Evolutionary conservation across 2,329 filamentous ascomycete species (phyloP).

Genomic region (Calycina marina): DNA sequence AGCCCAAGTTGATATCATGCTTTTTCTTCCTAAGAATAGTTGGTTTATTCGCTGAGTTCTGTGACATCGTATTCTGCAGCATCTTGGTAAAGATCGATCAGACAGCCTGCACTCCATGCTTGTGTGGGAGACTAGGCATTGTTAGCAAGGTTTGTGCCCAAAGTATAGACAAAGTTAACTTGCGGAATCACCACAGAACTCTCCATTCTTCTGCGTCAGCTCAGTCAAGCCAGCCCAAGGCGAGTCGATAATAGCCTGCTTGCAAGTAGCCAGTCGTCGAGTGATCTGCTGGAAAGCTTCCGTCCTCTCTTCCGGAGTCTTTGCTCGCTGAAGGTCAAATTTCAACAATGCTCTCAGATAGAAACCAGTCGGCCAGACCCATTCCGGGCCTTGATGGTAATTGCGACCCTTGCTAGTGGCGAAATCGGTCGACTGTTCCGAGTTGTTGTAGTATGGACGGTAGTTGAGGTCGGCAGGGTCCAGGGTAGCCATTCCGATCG

Average conservation of each 20-base stretch:
- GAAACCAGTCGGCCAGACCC: slow-evolving; percentile 95
- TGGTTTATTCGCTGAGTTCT: slow-evolving; percentile 4
- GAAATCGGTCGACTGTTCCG: slow-evolving; percentile 83
- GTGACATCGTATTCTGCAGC: slow-evolving; percentile 34
- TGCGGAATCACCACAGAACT: slow-evolving; percentile 76
- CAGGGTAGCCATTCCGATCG: slow-evolving; percentile 88
- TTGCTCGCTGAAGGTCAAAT: slow-evolving; percentile 68
- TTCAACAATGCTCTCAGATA: slow-evolving; percentile 84
- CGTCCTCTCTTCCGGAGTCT: slow-evolving; percentile 49
- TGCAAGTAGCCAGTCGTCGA: slow-evolving; percentile 65
- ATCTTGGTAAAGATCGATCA: slow-evolving; percentile 95
- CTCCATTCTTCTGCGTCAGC: slow-evolving; percentile 80
- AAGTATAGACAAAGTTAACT: slow-evolving; percentile 25
- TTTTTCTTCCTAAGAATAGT: background rate
- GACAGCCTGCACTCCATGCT: slow-evolving; percentile 86
- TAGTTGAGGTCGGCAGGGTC: slow-evolving; percentile 90
- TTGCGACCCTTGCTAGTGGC: slow-evolving; percentile 87
- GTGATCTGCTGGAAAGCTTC: slow-evolving; percentile 96
- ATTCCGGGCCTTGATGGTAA: slow-evolving; percentile 96
- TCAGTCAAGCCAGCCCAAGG: slow-evolving; percentile 87
- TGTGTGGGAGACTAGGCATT: slow-evolving; percentile 70
- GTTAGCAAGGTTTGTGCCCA: slow-evolving; percentile 9
- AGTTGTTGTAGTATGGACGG: slow-evolving; percentile 86
- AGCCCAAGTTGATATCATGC: too few species aligned
- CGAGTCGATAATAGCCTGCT: slow-evolving; percentile 65